Evolutionary conservation across 2,329 filamentous ascomycete species (phyloP), one percentile per base, ranked within the genome.

Genomic region (Didymella arachidicola): DNA sequence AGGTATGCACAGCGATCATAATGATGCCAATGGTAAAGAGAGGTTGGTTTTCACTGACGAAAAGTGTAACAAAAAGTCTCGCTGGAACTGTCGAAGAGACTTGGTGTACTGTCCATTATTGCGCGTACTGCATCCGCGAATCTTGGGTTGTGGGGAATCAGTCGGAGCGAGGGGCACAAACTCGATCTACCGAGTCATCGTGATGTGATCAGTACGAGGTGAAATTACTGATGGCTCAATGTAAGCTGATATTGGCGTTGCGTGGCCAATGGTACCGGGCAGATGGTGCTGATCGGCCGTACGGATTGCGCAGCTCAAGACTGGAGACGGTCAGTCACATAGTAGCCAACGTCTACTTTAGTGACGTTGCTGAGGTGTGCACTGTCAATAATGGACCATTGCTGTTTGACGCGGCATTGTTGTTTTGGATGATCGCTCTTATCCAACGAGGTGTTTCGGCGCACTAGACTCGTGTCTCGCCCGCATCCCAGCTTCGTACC

Each of bases 41-140:
- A 48, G 16, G 32, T 38, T 7, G 27, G 10, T 27, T 51, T 22
- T 42, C 39, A 14, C 29, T 27, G 22, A 29, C 49, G 39, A 54
- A 36, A 42, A 41, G 50, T 50, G 32, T 41, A 45, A 50, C 46
- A 51, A 59, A 51, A 41, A 59, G 34, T 39, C 56, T 51, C 29
- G 45, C 46, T 42, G 39, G 30, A 54, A 42, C 11, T 44, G 45
- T 50, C 45, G 50, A 50, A 49, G 39, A 14, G 34, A 34, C 22
- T 42, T 42, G 39, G 41, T 36, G 45, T 38, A 41, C 22, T 36
- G n/a, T 45, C 14, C 41, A 51, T 14, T 34, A 51, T 59, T 59
- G 56, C 56, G 56, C 50, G 56, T 59, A 59, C 56, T 59, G 50
- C 50, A 36, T 53, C 39, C 10, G 50, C 46, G 36, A 34, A 47